These are phyloP conservation scores for Yamadazyma sp. DNA, from an alignment of 1,139 yeast species.

Conservation along the genomic window DNA sequence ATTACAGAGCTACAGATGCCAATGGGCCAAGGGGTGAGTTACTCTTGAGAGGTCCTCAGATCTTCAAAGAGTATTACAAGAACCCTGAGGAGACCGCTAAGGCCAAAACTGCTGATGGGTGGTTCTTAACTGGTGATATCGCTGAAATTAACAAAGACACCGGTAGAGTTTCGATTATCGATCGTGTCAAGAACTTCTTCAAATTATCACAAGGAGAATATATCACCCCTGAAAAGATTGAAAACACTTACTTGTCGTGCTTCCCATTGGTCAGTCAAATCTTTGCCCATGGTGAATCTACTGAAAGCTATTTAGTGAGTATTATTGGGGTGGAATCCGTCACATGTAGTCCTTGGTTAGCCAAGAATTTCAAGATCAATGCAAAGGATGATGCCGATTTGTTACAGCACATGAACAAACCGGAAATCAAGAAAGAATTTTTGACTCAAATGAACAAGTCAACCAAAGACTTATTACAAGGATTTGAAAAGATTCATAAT, in stretches of 20 bases:
- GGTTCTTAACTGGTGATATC: constrained; percentile 79
- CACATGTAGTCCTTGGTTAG: constrained; percentile 21
- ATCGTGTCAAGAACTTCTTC: constrained; percentile 79
- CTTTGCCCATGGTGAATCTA: constrained; percentile 47
- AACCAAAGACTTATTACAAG: constrained; percentile 24
- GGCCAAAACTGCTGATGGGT: constrained; percentile 39
- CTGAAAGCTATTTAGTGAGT: constrained; percentile 30
- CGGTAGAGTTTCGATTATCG: constrained; percentile 64
- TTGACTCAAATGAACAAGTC: constrained; percentile 29
- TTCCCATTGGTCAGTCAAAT: constrained; percentile 55
- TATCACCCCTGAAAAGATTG: constrained; percentile 77
- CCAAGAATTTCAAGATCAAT: constrained; percentile 14
- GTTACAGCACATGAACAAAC: constrained; percentile 24
- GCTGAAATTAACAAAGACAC: constrained; percentile 50
- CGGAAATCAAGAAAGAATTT: constrained; percentile 24
- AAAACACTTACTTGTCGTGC: constrained; percentile 57
- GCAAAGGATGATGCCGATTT: constrained; percentile 20
- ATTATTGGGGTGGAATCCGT: constrained; percentile 44
- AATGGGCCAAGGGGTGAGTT: constrained; percentile 57
- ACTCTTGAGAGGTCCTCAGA: constrained; percentile 65
- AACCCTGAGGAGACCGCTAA: constrained; percentile 39
- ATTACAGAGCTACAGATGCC: constrained; percentile 46
- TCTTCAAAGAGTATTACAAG: constrained; percentile 60
- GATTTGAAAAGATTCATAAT: constrained; percentile 41
- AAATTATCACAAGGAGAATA: constrained; percentile 82